Conservation (phyloP, 2,329 filamentous ascomycete species). For the Colletotrichum siamense region DNA sequence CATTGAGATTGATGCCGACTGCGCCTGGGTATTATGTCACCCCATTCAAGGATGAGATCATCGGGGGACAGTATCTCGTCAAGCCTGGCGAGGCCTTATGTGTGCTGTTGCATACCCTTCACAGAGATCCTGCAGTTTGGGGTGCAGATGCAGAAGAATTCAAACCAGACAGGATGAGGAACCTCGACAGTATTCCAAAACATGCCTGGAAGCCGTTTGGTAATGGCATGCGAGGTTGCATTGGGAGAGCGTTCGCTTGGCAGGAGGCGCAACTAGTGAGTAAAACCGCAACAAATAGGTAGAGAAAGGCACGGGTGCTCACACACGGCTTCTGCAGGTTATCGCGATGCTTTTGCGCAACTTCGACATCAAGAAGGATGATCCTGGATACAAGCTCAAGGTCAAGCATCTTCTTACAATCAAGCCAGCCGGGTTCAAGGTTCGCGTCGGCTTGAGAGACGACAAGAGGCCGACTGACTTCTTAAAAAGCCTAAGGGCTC, state of each 20-base stretch:
- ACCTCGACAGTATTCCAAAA: conserved; percentile 34
- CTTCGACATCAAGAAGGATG: conserved; percentile 68
- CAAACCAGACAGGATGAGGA: conserved; percentile 64
- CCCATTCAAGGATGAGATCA: conserved; percentile 43
- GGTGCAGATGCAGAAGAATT: conserved; percentile 63
- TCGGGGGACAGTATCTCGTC: conserved; percentile 59
- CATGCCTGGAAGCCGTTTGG: conserved; percentile 57
- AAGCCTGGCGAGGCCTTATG: conserved; percentile 47
- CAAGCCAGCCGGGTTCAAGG: conserved; percentile 53
- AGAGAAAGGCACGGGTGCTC: neutral
- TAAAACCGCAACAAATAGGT: neutral
- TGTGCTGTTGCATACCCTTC: conserved; percentile 50
- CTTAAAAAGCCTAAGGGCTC: neutral
- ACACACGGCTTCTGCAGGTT: neutral
- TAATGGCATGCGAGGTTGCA: conserved; percentile 56
- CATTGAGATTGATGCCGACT: conserved; percentile 29
- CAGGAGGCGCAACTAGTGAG: conserved; percentile 52
- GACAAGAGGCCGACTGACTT: conserved; percentile 19
- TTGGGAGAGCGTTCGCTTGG: conserved; percentile 58
- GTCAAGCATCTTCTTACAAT: conserved; percentile 61
- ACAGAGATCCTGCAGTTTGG: conserved; percentile 60
- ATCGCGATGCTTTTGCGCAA: conserved; percentile 66
- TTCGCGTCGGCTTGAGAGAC: conserved; percentile 47
- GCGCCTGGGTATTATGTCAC: conserved; percentile 29
- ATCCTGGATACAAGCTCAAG: conserved; percentile 59